Conservation (phyloP, 129 eudicot genomes). For the Glebionis coronaria region DNA sequence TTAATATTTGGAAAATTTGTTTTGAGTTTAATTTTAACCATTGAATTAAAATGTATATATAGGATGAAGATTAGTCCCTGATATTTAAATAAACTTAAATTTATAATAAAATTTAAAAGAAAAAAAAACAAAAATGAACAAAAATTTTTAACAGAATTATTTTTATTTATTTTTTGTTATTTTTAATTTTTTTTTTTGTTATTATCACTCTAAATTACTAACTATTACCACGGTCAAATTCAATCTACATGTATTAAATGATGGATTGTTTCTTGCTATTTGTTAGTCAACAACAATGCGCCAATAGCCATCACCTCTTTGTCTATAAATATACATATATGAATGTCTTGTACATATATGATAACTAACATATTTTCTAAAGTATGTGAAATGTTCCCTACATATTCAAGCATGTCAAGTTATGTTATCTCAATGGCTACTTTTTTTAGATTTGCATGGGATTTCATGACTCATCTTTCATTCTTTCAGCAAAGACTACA, state of each 20-base stretch:
- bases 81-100: too few species aligned
- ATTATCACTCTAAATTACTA: not conserved
- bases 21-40: too few species aligned
- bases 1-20: too few species aligned
- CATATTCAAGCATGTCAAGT: conserved; percentile 3
- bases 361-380: not conserved
- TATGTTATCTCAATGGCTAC: not conserved
- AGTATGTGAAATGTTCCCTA: conserved; percentile 4
- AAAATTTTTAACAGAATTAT: too few species aligned
- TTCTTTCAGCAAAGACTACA: conserved; percentile 21
- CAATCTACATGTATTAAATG: not conserved
- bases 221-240: not conserved
- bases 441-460: conserved; percentile 22
- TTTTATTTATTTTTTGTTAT: too few species aligned
- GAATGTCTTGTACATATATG: not conserved
- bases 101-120: too few species aligned
- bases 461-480: conserved; percentile 20
- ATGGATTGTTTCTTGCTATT: not conserved
- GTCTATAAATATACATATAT: not conserved
- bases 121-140: too few species aligned
- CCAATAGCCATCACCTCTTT: not conserved
- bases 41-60: too few species aligned
- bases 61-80: too few species aligned
- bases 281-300: conserved; percentile 20
- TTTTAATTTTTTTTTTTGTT: too few species aligned